Conservation (phyloP, 1,284 basidiomycete genomes). For the Neolentinus lepideus region DNA sequence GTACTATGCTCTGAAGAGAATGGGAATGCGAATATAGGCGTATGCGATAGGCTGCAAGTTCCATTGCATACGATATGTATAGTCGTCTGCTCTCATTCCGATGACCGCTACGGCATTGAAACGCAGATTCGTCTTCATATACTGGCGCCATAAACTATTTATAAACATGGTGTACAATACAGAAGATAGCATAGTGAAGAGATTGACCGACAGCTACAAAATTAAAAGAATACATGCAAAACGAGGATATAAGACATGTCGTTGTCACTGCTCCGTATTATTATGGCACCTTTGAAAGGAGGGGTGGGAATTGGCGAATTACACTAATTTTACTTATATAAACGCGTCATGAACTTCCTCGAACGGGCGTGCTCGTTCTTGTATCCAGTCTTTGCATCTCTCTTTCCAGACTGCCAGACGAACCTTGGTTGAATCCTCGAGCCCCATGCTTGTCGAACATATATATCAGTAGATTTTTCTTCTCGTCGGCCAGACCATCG, state of each 20-base stretch:
- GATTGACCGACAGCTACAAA: neutral
- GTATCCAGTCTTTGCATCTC: constrained; percentile 73
- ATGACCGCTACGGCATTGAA: too few species aligned
- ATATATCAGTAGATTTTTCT: constrained; percentile 81
- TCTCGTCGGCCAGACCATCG: constrained; percentile 73
- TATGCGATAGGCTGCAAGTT: too few species aligned
- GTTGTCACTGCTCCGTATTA: neutral
- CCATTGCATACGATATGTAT: too few species aligned
- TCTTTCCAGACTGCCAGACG: constrained; percentile 51
- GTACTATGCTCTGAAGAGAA: constrained; percentile 32
- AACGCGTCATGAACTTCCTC: neutral
- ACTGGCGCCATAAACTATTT: neutral
- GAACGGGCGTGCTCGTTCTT: constrained; percentile 56
- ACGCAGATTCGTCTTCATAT: neutral
- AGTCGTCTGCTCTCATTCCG: too few species aligned
- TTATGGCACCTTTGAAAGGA: neutral
- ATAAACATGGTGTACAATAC: neutral
- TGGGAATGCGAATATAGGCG: neutral
- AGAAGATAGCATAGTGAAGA: neutral
- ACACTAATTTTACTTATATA: neutral
- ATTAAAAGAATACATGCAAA: neutral
- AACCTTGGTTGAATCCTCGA: constrained; percentile 30
- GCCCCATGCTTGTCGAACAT: constrained; percentile 79
- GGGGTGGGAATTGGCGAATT: neutral
- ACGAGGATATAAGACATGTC: neutral